A percentile compares a stretch with the other conserved stretches of the same genome.
Evolutionary conservation across 306 rosid species (phyloP).

Genomic region (Rosa persica): DNA sequence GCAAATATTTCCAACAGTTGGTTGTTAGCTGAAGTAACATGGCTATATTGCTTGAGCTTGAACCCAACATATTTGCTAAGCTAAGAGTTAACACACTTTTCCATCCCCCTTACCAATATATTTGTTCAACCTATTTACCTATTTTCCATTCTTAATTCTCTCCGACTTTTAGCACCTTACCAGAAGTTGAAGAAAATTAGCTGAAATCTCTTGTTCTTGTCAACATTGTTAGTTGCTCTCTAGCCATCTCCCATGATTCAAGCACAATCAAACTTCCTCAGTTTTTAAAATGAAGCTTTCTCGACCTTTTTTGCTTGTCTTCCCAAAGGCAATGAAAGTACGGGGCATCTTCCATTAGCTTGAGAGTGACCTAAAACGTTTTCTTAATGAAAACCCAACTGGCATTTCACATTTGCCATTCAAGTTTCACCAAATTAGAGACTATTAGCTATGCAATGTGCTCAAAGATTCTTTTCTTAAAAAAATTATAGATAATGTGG

Average conservation of each 20-base stretch:
- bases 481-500: constrained; percentile 32
- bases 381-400: constrained; percentile 37
- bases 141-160: background rate
- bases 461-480: constrained; percentile 23
- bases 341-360: constrained; percentile 36
- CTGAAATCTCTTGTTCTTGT: background rate
- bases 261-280: constrained; percentile 14
- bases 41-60: constrained; percentile 19
- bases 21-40: constrained; percentile 25
- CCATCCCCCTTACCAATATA: background rate
- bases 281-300: constrained; percentile 3
- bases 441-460: constrained; percentile 19
- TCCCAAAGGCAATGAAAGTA: constrained; percentile 33
- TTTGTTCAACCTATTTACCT: constrained; percentile 2
- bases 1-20: background rate
- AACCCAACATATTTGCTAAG: constrained; percentile 14
- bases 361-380: constrained; percentile 47
- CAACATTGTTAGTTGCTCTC: constrained; percentile 8
- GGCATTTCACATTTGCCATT: constrained; percentile 24
- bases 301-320: constrained; percentile 17
- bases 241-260: constrained; percentile 19
- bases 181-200: constrained; percentile 1
- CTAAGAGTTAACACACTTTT: constrained; percentile 1
- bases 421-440: constrained; percentile 33
- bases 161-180: constrained; percentile 4